phyloP scores from a whole-genome alignment of 2,329 filamentous ascomycete species.

The Apiospora koreana region DNA sequence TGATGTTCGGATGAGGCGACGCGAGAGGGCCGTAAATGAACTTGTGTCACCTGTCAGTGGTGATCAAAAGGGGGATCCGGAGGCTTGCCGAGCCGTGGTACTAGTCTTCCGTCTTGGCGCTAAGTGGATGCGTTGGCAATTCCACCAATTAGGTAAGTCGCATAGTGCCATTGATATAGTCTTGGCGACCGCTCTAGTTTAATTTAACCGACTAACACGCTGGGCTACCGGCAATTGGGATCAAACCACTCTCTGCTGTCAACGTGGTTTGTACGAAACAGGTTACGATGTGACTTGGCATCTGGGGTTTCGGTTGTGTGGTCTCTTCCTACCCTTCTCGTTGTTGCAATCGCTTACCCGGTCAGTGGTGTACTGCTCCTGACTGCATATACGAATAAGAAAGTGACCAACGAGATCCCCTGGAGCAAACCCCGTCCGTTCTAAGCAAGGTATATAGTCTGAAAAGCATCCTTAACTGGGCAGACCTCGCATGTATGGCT shows the following conservation, averaged over 20 bases:
- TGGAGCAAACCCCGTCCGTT: not conserved
- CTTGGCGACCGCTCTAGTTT: not conserved
- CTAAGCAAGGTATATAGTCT: not conserved
- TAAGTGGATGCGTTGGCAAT: not conserved
- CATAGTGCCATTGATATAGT: not conserved
- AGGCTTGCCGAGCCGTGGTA: not conserved
- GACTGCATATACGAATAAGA: not conserved
- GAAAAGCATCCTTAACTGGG: not conserved
- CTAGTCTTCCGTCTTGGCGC: conserved; percentile 5
- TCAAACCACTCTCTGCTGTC: not conserved
- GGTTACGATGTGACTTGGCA: not conserved
- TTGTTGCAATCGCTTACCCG: not conserved
- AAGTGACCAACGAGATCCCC: not conserved
- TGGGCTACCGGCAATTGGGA: not conserved
- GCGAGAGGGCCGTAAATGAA: too few relatives aligned
- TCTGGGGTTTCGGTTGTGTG: not conserved
- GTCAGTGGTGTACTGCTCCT: not conserved
- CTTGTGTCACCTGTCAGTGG: not conserved
- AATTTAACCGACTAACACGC: not conserved
- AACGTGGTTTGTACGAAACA: not conserved
- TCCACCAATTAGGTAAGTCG: not conserved
- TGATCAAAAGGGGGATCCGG: conserved; percentile 8
- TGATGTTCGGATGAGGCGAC: not conserved
- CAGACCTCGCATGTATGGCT: not conserved
- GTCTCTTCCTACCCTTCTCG: not conserved